A percentile compares a stretch with the other conserved stretches of the same genome.
Evolutionary conservation across 106 monocot species (phyloP).

Genomic region (Dendrobium catenatum): DNA sequence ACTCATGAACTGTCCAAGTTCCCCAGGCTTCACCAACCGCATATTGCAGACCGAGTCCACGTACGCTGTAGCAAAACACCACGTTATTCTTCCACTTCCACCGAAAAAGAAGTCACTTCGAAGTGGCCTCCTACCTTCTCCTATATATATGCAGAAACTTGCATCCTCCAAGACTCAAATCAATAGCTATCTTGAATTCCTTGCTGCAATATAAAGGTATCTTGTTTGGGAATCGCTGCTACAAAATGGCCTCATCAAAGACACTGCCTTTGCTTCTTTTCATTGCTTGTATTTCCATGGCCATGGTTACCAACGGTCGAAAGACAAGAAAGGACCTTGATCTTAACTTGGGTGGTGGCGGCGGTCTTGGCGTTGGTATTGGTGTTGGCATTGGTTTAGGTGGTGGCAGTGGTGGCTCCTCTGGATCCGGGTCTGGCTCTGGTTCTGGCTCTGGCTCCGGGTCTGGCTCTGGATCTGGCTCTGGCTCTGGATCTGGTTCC

Average conservation of each 20-base stretch:
- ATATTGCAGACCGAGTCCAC: background rate
- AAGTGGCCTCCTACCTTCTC: background rate
- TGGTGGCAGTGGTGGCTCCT: too few relatives aligned
- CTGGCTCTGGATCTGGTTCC: background rate
- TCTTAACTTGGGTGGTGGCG: slow-evolving; percentile 8
- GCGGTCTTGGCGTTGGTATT: slow-evolving; percentile 6
- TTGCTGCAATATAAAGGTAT: too few relatives aligned
- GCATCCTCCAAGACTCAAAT: background rate
- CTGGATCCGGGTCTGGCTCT: background rate
- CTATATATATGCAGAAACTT: background rate
- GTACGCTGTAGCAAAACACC: too few relatives aligned
- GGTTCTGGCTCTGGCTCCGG: background rate
- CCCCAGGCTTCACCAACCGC: background rate
- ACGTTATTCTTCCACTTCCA: background rate
- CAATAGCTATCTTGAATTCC: background rate
- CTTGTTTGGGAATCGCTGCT: background rate
- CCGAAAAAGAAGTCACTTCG: background rate
- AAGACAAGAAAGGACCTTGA: slow-evolving; percentile 6
- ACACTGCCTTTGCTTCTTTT: background rate
- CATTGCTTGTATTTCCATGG: background rate
- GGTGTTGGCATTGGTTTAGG: slow-evolving; percentile 9
- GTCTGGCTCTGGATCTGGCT: background rate
- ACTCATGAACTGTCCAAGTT: background rate
- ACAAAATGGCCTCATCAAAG: background rate
- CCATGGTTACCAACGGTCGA: background rate